Conservation (phyloP, 2,329 filamentous ascomycete genomes). For the Hysterium pulicare region DNA sequence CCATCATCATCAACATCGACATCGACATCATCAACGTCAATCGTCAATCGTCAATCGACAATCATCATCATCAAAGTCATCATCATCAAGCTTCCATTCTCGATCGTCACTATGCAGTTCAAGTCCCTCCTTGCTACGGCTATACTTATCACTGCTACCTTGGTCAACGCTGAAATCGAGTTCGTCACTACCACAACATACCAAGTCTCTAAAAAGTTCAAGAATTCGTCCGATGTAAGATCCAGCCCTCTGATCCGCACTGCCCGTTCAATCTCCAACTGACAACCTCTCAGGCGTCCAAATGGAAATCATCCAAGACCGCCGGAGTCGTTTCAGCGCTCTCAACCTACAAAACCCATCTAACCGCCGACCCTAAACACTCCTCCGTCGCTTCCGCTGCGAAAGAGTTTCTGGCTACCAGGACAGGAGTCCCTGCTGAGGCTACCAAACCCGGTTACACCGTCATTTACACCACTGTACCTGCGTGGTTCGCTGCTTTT, state of each 20-base stretch:
- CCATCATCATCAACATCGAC: too few relatives aligned
- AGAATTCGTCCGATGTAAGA: background rate
- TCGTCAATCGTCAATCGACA: too few relatives aligned
- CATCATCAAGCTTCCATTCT: too few relatives aligned
- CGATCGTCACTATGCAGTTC: conserved; percentile 1
- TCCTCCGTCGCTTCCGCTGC: background rate
- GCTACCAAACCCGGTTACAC: background rate
- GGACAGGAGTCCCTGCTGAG: background rate
- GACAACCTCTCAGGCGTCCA: background rate
- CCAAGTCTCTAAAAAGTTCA: background rate
- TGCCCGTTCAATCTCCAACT: background rate
- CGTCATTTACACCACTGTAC: background rate
- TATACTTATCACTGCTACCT: background rate
- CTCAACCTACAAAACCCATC: background rate
- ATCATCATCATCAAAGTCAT: too few relatives aligned
- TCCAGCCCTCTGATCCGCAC: background rate
- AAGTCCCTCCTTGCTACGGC: background rate
- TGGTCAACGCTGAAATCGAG: background rate
- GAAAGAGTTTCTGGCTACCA: background rate
- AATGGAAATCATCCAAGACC: background rate
- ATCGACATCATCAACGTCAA: too few relatives aligned
- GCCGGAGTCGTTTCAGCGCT: background rate
- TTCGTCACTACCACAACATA: background rate
- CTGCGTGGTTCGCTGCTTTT: conserved; percentile 2
- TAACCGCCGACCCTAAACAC: background rate